phyloP scores from a whole-genome alignment of 441 rosid species.

The Euphorbia corollata region DNA sequence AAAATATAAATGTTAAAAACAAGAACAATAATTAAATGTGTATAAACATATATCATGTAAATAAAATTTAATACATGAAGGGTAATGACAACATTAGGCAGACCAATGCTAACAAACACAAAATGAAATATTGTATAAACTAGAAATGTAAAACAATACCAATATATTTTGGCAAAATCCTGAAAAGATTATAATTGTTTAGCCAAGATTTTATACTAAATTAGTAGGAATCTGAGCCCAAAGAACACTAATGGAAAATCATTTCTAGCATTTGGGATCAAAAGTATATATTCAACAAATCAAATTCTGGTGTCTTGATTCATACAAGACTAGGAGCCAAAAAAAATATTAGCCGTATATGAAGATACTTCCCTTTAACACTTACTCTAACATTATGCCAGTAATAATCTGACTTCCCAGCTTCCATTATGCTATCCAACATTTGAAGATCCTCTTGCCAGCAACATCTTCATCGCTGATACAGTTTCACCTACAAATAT shows the following conservation, averaged over 20 bases:
- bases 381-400: constrained; percentile 14
- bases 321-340: constrained; percentile 25
- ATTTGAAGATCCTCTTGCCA: constrained; percentile 19
- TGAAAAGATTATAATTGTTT: too few relatives aligned
- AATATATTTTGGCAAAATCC: too few relatives aligned
- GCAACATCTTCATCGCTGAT: constrained; percentile 43
- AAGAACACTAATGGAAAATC: neutral
- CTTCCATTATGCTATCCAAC: constrained; percentile 1
- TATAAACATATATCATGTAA: too few relatives aligned
- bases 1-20: too few relatives aligned
- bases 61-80: too few relatives aligned
- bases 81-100: too few relatives aligned
- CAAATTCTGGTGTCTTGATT: constrained; percentile 22
- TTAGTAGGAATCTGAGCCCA: neutral
- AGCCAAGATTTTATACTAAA: too few relatives aligned
- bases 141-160: too few relatives aligned
- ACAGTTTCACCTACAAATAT: constrained; percentile 20
- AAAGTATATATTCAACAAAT: constrained; percentile 22
- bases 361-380: constrained; percentile 11
- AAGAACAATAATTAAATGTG: too few relatives aligned
- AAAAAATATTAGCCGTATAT: constrained; percentile 25
- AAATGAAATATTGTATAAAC: too few relatives aligned
- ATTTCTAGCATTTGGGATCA: neutral
- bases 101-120: too few relatives aligned
- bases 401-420: constrained; percentile 19